A percentile compares a stretch with the other conserved stretches of the same genome.
These are phyloP conservation scores for Xerocomus alliaceus DNA, from an alignment of 1,284 basidiomycete genomes.

Conservation along the genomic window DNA sequence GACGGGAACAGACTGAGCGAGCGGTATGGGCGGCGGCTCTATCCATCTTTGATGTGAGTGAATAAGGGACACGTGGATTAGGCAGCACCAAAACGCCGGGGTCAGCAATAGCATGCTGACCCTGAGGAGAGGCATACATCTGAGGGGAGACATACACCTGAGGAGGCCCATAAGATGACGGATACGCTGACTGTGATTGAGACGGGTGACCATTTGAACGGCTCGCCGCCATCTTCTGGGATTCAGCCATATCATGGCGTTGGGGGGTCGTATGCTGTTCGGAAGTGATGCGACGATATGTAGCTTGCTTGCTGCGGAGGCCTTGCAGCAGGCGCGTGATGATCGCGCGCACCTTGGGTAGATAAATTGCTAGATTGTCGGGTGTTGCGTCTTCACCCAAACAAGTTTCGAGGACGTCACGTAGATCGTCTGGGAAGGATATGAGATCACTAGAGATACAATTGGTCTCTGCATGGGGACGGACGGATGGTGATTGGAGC, in stretches of 20 bases:
- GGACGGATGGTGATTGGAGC: conserved; percentile 38
- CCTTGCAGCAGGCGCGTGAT: conserved; percentile 94
- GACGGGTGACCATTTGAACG: conserved; percentile 19
- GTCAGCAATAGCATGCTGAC: conserved; percentile 23
- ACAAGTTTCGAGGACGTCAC: conserved; percentile 87
- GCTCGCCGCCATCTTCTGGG: conserved; percentile 1
- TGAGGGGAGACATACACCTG: too few relatives aligned
- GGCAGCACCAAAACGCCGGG: conserved; percentile 1
- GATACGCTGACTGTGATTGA: conserved; percentile 17
- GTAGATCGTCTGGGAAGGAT: conserved; percentile 88
- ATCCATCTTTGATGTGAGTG: conserved; percentile 29
- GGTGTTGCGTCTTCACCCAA: conserved; percentile 88
- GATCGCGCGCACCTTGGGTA: conserved; percentile 91
- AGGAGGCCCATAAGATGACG: conserved; percentile 6
- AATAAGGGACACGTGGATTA: conserved; percentile 21
- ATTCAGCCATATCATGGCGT: conserved; percentile 56
- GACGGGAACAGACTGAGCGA: conserved; percentile 47
- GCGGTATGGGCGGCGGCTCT: conserved; percentile 39
- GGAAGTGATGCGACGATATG: conserved; percentile 72
- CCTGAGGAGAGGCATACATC: conserved; percentile 5
- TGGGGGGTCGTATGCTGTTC: conserved; percentile 54
- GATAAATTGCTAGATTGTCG: conserved; percentile 86
- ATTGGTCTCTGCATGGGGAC: conserved; percentile 19
- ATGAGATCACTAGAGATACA: conserved; percentile 75
- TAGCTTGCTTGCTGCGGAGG: conserved; percentile 88